Conservation (phyloP, 495 filamentous ascomycete species). For the Aspergillus diversus region DNA sequence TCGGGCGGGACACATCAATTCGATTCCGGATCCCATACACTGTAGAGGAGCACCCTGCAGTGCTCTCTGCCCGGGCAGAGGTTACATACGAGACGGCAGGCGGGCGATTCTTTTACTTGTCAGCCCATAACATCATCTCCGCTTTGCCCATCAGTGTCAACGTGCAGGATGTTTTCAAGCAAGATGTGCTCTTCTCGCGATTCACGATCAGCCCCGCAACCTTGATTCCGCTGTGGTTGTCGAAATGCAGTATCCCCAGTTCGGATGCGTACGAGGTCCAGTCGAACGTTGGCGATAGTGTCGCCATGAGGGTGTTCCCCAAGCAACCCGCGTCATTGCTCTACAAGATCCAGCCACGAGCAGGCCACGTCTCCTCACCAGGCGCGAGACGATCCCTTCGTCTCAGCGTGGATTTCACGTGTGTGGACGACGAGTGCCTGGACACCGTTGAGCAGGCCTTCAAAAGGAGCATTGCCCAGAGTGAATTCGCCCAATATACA, state of each 20-base stretch:
- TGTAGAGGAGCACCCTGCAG: slow-evolving; percentile 74
- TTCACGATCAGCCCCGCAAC: slow-evolving; percentile 86
- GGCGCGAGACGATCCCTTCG: slow-evolving; percentile 56
- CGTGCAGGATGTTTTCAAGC: slow-evolving; percentile 94
- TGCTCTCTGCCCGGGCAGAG: slow-evolving; percentile 76
- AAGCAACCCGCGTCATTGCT: slow-evolving; percentile 81
- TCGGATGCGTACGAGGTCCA: slow-evolving; percentile 71
- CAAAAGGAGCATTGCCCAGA: slow-evolving; percentile 42
- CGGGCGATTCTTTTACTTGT: slow-evolving; percentile 70
- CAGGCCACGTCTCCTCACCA: slow-evolving; percentile 36
- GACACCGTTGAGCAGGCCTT: slow-evolving; percentile 49
- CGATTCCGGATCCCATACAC: slow-evolving; percentile 79
- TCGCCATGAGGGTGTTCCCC: slow-evolving; percentile 70
- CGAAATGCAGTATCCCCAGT: slow-evolving; percentile 67
- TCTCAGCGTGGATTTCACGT: slow-evolving; percentile 76
- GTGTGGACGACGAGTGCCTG: slow-evolving; percentile 67
- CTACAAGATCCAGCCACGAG: slow-evolving; percentile 66
- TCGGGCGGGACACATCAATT: slow-evolving; percentile 53
- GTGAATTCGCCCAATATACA: slow-evolving; percentile 47
- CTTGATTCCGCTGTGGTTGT: slow-evolving; percentile 71
- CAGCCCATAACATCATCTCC: slow-evolving; percentile 63
- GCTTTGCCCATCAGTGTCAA: slow-evolving; percentile 90
- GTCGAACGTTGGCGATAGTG: slow-evolving; percentile 56
- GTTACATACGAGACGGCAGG: slow-evolving; percentile 74
- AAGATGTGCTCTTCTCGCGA: slow-evolving; percentile 76